Evolutionary conservation across 2,329 filamentous ascomycete genomes (phyloP).

Genomic region (Rhexocercosporidium sp.): DNA sequence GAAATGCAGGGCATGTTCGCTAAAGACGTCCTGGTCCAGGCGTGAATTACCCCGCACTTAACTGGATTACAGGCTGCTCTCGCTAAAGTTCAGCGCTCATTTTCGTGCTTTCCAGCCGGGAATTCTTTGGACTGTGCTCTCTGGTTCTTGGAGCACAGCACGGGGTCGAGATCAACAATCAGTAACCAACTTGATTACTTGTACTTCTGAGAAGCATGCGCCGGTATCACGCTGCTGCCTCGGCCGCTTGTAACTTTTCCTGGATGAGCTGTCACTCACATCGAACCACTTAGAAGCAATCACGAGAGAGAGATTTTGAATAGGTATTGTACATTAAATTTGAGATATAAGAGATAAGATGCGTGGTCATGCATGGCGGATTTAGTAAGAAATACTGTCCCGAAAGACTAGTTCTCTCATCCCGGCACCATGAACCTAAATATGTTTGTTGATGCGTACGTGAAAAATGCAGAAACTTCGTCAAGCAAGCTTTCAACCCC

Average conservation of each 20-base stretch:
- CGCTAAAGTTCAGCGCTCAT: not conserved
- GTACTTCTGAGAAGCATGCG: no score
- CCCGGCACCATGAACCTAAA: constrained; percentile 4
- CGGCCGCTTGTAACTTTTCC: not conserved
- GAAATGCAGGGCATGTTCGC: no score
- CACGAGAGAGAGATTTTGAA: not conserved
- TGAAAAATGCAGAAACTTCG: not conserved
- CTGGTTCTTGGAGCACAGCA: no score
- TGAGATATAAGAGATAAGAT: not conserved
- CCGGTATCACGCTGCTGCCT: no score
- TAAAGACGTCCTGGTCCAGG: not conserved
- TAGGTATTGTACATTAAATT: not conserved
- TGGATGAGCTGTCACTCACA: not conserved
- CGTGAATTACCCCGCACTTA: not conserved
- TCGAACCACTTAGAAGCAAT: not conserved
- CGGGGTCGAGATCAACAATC: no score
- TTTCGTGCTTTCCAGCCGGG: no score
- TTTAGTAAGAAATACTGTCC: not conserved
- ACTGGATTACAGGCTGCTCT: not conserved
- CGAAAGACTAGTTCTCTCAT: not conserved
- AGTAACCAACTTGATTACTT: no score
- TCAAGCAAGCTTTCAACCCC: not conserved
- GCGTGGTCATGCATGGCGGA: not conserved
- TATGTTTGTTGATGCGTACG: not conserved
- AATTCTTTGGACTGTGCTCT: no score